A percentile compares a stretch with the other conserved stretches of the same genome.
Evolutionary conservation across 108 stramenopile genomes (phyloP).

Genomic region (Cyclostephanos invisitatus): DNA sequence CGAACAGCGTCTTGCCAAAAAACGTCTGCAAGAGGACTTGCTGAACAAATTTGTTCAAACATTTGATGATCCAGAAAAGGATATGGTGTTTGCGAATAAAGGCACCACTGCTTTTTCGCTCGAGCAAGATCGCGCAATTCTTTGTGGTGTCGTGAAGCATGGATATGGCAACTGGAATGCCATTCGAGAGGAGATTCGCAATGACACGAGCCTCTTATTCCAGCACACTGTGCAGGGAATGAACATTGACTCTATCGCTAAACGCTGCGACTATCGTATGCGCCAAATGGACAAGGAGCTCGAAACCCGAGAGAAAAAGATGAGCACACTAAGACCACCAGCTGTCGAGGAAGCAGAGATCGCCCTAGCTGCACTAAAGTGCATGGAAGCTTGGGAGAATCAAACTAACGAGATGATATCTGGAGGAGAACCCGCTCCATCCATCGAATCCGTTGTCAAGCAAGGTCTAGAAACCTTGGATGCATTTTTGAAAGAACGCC

Average conservation of each 20-base stretch:
- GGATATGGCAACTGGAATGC: conserved; percentile 91
- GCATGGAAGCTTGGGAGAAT: conserved; percentile 81
- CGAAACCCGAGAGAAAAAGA: conserved; percentile 80
- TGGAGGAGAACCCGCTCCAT: conserved; percentile 59
- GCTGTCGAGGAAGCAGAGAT: conserved; percentile 74
- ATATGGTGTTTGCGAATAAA: conserved; percentile 90
- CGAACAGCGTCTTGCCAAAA: conserved; percentile 78
- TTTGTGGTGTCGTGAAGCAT: conserved; percentile 81
- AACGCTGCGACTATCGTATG: conserved; percentile 88
- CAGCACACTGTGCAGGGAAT: conserved; percentile 89
- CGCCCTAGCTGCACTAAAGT: conserved; percentile 70
- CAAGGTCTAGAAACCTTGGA: conserved; percentile 44
- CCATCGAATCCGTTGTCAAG: conserved; percentile 51
- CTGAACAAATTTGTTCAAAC: conserved; percentile 78
- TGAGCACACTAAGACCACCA: conserved; percentile 66
- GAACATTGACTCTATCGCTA: conserved; percentile 81
- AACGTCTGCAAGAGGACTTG: conserved; percentile 61
- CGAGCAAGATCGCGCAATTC: conserved; percentile 87
- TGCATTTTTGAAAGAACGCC: conserved; percentile 67
- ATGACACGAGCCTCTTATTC: conserved; percentile 70
- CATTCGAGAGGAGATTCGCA: conserved; percentile 73
- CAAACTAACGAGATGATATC: conserved; percentile 58
- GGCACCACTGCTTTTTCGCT: conserved; percentile 84
- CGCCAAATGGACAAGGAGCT: conserved; percentile 90
- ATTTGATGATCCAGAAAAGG: conserved; percentile 79